Base-by-base conservation (phyloP, 768 basidiomycete species). In the Asterophora lycoperdoides region DNA sequence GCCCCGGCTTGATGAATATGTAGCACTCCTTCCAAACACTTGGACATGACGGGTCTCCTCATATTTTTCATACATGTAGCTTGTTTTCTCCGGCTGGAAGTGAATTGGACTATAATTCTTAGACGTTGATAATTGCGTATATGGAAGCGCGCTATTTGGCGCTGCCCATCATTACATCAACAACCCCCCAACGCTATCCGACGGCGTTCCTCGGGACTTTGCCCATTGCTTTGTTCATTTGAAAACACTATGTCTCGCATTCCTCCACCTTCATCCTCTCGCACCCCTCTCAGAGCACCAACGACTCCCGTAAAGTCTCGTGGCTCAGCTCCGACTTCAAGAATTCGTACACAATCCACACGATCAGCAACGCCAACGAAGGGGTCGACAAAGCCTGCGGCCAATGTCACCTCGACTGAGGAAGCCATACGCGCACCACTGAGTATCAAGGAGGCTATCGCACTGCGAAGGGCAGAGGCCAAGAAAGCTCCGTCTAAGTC, bases 391-490 rank as follows among this genome's bases (percentile, higher is more conserved):
- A 61, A 56, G 29, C 50, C 57, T 34, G 38, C 36, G 33, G 26
- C 36, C 13, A 37, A 23, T 17, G 49, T 56, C 14, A 42, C 55
- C 9, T 53, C 44, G 42, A 17, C 39, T 26, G 40, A 51, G 44
- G 54, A 49, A 4, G 10, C 56, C 37, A 3, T 40, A 10, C 38
- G 49, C n/a, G 41, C 53, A 15, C 36, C 69, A 26, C 62, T 75
- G 14, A 88, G 77, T 59, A 76, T 90, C 53, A 82, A 82, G 56
- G 89, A 89, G 53, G 84, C 82, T 11, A 89, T 92, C 60, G 89
- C 89, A 2, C 68, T 88, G 38, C 87, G 79, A 53, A 74, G 89
- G 36, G 87, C 89, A 0, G 85, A 89, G 59, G 86, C 83, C 0
- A 89, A 84, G 68, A 90, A 88, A 58, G 68, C 73, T 45, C 64